A percentile compares a stretch with the other conserved stretches of the same genome.
Evolutionary conservation across 345 rosid genomes (phyloP).

Genomic region (Citropsis articulata): DNA sequence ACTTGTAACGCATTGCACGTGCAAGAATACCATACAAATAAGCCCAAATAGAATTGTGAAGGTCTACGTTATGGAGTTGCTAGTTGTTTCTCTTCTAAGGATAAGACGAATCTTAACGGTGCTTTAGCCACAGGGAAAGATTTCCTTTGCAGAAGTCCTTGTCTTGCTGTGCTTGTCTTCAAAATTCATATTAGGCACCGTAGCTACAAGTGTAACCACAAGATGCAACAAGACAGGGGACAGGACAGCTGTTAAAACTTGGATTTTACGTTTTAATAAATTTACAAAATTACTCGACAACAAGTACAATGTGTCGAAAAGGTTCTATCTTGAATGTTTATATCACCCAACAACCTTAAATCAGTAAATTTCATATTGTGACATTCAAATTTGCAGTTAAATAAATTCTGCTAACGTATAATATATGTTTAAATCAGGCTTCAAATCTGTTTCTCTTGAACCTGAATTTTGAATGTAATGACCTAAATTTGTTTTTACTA

Average conservation of each 20-base stretch:
- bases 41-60: neutral
- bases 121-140: neutral
- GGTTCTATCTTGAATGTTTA: neutral
- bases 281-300: neutral
- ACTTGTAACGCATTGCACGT: too few species aligned
- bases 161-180: neutral
- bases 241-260: neutral
- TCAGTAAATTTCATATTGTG: too few species aligned
- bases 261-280: too few species aligned
- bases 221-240: neutral
- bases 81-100: too few species aligned
- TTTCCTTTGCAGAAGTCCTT: neutral
- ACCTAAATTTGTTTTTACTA: neutral
- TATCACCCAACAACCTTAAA: neutral
- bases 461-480: neutral
- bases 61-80: neutral
- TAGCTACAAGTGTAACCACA: neutral
- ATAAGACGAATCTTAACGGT: neutral
- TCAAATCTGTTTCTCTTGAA: neutral
- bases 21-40: too few species aligned
- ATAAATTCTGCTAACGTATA: neutral
- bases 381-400: too few species aligned
- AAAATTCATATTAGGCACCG: neutral
- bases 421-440: neutral
- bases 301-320: neutral